Evolutionary conservation across 192 early-diverging fungal species (phyloP).

Genomic region (Linnemannia exigua): DNA sequence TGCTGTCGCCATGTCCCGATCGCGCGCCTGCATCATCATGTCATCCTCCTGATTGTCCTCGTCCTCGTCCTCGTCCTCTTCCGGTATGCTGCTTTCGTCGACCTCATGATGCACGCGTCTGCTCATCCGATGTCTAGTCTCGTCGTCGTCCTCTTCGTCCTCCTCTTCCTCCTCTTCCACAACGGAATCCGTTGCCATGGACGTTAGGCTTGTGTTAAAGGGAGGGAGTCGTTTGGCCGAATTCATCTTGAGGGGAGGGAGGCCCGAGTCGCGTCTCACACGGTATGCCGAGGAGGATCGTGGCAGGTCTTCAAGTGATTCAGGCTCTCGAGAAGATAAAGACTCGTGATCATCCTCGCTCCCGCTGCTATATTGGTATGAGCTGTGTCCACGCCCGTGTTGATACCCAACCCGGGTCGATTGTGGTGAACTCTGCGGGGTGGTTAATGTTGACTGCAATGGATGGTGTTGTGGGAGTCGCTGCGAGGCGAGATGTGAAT

Average conservation of each 20-base stretch:
- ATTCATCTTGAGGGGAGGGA: constrained; percentile 46
- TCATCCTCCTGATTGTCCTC: constrained; percentile 28
- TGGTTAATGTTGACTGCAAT: constrained; percentile 28
- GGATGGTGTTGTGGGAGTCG: constrained; percentile 9
- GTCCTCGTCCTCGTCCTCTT: constrained; percentile 23
- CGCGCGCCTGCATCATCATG: constrained; percentile 15
- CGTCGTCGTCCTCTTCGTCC: constrained; percentile 24
- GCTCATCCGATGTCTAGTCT: background rate
- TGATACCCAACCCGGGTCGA: constrained; percentile 11
- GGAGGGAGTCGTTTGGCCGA: constrained; percentile 45
- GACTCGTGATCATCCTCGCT: constrained; percentile 50
- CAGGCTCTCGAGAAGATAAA: constrained; percentile 19
- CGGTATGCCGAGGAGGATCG: constrained; percentile 21
- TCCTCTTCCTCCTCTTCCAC: constrained; percentile 51
- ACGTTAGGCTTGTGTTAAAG: constrained; percentile 33
- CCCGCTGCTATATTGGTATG: constrained; percentile 37
- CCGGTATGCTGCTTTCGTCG: constrained; percentile 8
- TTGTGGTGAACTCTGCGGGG: constrained; percentile 40
- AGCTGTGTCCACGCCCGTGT: constrained; percentile 1
- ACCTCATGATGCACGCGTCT: constrained; percentile 12
- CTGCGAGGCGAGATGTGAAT: constrained; percentile 19
- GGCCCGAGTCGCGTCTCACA: constrained; percentile 41
- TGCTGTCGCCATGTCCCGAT: constrained; percentile 33
- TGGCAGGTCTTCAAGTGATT: constrained; percentile 21
- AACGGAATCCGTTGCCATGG: constrained; percentile 29